Base-by-base conservation (phyloP, 768 basidiomycete genomes). In the Coprinopsis marcescibilis region DNA sequence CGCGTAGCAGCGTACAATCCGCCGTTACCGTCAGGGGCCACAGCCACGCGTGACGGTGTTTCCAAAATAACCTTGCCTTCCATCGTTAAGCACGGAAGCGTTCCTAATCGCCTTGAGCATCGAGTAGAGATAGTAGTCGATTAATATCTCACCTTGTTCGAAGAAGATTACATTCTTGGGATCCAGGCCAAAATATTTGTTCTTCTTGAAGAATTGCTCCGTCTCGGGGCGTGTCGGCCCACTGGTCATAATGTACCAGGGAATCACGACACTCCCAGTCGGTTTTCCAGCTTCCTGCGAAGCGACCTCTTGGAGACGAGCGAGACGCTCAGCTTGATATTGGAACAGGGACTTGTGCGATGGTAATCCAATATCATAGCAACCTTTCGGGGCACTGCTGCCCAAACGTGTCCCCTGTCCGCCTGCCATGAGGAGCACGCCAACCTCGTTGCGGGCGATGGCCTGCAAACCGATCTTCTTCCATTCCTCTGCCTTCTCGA, bases 241-340 rank as follows among this genome's bases (percentile, higher is more conserved):
- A 60, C 89, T 93, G 47, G 95, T 98, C 96, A 99, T 99, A 59
- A 99, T 82, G 69, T 97, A 98, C 96, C 96, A 98, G 29, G 90
- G 89, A 47, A 98, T 80, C 43, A 79, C 64, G 44, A 90, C 87
- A 1, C 79, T 77, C 40, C 77, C 80, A 14, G 66, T 60, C 13
- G 76, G 65, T 57, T 81, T 81, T 30, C 65, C 60, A 40, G 57
- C 61, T 51, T 77, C 69, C 29, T 73, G 60, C 61, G 80, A 83
- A 0, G 91, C 92, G 43, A 95, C 62, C 25, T 69, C 69, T 65
- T 95, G 89, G 46, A 99, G 68, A 48, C 88, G 81, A 49, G 76
- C 74, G 62, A 99, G 96, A 46, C 96, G 81, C 68, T 95, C 93
- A n/a, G 94, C 96, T 66, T 99, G 96, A 55, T 89, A 86, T 57